Conservation (phyloP, 129 eudicot species). For the Centrapalus pauciflorus region DNA sequence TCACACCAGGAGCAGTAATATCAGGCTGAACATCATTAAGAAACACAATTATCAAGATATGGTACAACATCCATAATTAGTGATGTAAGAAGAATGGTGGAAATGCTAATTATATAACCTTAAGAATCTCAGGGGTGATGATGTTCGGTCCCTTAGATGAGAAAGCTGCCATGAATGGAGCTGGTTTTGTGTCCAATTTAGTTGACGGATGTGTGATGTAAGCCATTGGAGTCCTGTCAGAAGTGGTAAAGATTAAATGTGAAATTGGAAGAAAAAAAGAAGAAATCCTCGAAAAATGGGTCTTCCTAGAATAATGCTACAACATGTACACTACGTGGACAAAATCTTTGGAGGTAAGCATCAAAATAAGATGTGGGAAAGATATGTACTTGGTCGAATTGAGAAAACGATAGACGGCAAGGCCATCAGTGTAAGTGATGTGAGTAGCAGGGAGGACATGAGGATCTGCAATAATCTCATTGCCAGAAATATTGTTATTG, state of each 20-base stretch:
- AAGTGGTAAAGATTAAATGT: background rate
- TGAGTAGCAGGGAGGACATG: conserved; percentile 93
- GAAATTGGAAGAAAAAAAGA: background rate
- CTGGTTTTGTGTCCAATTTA: conserved; percentile 66
- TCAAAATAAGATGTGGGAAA: background rate
- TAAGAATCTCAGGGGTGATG: conserved; percentile 62
- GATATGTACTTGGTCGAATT: conserved; percentile 44
- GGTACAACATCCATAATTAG: background rate
- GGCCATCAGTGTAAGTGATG: conserved; percentile 59
- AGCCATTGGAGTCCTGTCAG: conserved; percentile 57
- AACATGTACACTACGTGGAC: background rate
- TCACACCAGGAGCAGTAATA: conserved; percentile 91
- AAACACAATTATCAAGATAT: conserved; percentile 1
- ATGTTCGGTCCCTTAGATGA: conserved; percentile 72
- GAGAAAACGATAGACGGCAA: conserved; percentile 48
- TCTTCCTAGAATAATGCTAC: background rate
- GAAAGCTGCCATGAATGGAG: conserved; percentile 90
- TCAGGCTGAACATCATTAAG: conserved; percentile 49
- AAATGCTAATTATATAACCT: conserved; percentile 34
- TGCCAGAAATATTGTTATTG: conserved; percentile 56
- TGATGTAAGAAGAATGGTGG: background rate
- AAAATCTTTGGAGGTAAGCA: background rate
- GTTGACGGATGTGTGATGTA: conserved; percentile 54
- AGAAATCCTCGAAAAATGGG: background rate
- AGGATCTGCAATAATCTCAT: conserved; percentile 85